Conservation (phyloP, 2,329 filamentous ascomycete species). For the Teratosphaeria gauchensis region DNA sequence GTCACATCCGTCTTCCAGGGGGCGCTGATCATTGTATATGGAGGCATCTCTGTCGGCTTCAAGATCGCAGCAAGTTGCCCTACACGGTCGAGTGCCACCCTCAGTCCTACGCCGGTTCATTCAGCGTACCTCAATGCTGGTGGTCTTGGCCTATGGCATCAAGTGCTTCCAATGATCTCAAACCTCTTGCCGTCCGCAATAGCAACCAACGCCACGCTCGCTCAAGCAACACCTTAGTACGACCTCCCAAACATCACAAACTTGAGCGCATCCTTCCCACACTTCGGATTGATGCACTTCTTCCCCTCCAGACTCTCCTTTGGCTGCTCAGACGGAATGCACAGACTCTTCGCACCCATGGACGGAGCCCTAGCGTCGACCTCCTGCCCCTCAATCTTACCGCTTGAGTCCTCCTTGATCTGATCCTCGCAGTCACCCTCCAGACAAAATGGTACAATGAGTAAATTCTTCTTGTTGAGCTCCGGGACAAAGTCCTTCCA, state of each 20-base stretch:
- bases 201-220: not conserved
- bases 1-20: not conserved
- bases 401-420: constrained; percentile 85
- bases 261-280: constrained; percentile 62
- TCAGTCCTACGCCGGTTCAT: not conserved
- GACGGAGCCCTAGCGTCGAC: constrained; percentile 59
- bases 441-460: constrained; percentile 84
- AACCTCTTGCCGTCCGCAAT: not conserved
- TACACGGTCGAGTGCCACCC: not conserved
- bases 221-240: constrained; percentile 20
- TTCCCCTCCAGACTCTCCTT: constrained; percentile 59
- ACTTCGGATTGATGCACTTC: constrained; percentile 87
- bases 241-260: constrained; percentile 83
- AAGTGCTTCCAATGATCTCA: no score
- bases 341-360: constrained; percentile 69
- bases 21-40: no score
- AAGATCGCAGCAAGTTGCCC: not conserved
- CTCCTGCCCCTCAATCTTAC: constrained; percentile 56
- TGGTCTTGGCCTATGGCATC: no score
- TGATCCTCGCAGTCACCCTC: constrained; percentile 79
- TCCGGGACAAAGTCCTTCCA: constrained; percentile 90
- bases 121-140: no score
- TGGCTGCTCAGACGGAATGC: constrained; percentile 79
- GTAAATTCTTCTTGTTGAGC: constrained; percentile 84
- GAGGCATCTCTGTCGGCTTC: no score